Conservation (phyloP, 768 basidiomycete species). For the Russula dissimulans region DNA sequence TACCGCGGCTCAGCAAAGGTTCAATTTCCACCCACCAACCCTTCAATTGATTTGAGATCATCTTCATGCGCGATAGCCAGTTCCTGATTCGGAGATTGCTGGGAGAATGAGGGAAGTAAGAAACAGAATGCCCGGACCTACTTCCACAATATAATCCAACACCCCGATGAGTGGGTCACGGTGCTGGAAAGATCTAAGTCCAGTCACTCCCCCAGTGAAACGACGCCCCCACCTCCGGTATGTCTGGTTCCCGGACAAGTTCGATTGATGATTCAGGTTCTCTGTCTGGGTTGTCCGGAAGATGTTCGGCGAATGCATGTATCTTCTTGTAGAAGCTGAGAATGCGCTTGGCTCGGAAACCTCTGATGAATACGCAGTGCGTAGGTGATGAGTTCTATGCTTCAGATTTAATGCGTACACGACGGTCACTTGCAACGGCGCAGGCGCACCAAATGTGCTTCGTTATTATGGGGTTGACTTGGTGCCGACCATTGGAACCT, state of each 20-base stretch:
- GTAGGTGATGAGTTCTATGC: neutral
- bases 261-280: conserved; percentile 7
- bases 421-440: neutral
- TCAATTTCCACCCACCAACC: neutral
- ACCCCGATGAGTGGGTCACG: conserved; percentile 14
- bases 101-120: neutral
- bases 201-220: no score
- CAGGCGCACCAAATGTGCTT: neutral
- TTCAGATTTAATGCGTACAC: neutral
- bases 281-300: conserved; percentile 3
- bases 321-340: conserved; percentile 5
- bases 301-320: neutral
- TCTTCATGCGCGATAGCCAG: conserved; percentile 18
- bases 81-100: conserved; percentile 8
- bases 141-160: conserved; percentile 9
- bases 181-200: neutral
- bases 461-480: conserved; percentile 7
- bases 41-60: conserved; percentile 9
- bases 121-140: neutral
- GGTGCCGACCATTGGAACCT: neutral
- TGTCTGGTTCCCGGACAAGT: conserved; percentile 4
- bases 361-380: conserved; percentile 17
- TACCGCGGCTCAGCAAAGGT: neutral
- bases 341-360: conserved; percentile 14
- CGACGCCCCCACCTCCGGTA: conserved; percentile 1